Percentiles rank a stretch among this genome's conserved stretches.
Conservation (phyloP, 148 eudicot species). For the Oxyria digyna region DNA sequence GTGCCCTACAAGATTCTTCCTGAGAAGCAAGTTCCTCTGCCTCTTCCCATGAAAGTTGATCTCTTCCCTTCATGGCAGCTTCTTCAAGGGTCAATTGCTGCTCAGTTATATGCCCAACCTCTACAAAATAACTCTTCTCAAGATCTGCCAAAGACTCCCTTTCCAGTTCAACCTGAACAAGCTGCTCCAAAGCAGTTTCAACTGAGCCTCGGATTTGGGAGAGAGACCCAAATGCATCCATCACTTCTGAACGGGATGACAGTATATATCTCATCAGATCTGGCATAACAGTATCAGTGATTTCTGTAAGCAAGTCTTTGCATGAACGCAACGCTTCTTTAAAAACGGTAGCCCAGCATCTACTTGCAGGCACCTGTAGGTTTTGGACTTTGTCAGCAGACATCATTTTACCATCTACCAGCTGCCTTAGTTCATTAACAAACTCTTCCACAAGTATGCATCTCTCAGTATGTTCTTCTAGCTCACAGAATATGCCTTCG, state of each 20-base stretch:
- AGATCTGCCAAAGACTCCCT: constrained; percentile 62
- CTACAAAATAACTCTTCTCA: constrained; percentile 75
- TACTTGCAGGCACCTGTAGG: constrained; percentile 13
- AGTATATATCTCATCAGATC: constrained; percentile 48
- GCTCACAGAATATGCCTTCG: constrained; percentile 31
- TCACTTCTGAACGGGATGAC: constrained; percentile 63
- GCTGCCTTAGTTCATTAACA: constrained; percentile 42
- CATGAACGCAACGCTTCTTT: constrained; percentile 42
- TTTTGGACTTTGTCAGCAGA: constrained; percentile 16
- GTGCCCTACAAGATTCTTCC: constrained; percentile 93
- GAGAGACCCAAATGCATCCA: constrained; percentile 81
- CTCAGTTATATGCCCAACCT: constrained; percentile 83
- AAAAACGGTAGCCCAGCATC: constrained; percentile 73
- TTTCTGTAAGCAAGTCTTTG: constrained; percentile 49
- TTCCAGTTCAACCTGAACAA: constrained; percentile 74
- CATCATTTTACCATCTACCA: constrained; percentile 21
- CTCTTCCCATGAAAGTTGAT: constrained; percentile 98
- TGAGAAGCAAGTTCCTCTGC: constrained; percentile 99
- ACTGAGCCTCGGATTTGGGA: constrained; percentile 70
- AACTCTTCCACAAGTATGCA: constrained; percentile 57
- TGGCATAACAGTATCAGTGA: constrained; percentile 59
- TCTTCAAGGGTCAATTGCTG: constrained; percentile 88
- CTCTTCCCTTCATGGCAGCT: constrained; percentile 91
- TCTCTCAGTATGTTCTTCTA: constrained; percentile 75
- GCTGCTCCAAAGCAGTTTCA: constrained; percentile 77